These are phyloP conservation scores for Tetrahymena borealis DNA, from an alignment of 73 alveolate genomes.

Conservation along the genomic window DNA sequence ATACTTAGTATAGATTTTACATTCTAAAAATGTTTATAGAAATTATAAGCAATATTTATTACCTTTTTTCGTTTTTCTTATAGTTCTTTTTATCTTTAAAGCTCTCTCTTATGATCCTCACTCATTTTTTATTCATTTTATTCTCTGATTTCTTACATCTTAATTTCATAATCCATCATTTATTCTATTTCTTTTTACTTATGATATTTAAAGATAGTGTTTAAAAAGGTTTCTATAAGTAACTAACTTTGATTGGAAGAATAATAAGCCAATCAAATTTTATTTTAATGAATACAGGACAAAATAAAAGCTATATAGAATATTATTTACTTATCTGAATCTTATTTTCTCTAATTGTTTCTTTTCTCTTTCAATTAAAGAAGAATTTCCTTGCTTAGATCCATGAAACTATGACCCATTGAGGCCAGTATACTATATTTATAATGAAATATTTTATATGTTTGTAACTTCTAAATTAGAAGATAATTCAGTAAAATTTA, in stretches of 20 bases:
- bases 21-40: not conserved
- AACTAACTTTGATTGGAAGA: too few species aligned
- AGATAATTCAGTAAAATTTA: not conserved
- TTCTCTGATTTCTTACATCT: constrained; percentile 14
- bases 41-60: too few species aligned
- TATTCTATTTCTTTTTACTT: constrained; percentile 15
- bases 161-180: constrained; percentile 11
- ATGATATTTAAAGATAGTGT: not conserved
- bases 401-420: not conserved
- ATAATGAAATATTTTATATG: not conserved
- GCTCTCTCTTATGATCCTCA: not conserved
- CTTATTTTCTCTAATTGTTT: not conserved
- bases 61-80: constrained; percentile 27
- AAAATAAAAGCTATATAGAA: too few species aligned
- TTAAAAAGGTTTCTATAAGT: too few species aligned
- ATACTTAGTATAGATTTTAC: not conserved
- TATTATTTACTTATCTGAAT: not conserved
- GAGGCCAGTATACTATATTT: not conserved
- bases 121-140: constrained; percentile 12
- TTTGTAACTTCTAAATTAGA: not conserved
- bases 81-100: not conserved
- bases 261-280: too few species aligned
- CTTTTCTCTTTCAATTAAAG: not conserved
- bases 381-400: not conserved
- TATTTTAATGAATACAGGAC: too few species aligned